phyloP scores from a whole-genome alignment of 78 protist species.

The Trichosphaerium sp. region DNA sequence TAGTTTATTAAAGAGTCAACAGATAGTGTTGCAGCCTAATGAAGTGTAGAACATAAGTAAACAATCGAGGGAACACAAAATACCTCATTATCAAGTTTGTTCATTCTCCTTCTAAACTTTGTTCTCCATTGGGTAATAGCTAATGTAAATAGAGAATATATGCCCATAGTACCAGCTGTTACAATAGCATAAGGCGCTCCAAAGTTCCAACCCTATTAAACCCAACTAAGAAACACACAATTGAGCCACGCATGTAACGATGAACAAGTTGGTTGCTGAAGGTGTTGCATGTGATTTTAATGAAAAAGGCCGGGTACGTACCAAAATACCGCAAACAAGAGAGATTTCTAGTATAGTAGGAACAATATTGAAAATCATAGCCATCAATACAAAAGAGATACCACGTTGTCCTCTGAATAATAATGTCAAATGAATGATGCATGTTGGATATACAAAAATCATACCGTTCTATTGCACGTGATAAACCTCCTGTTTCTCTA shows the following conservation, averaged over 20 bases:
- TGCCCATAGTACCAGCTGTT: slow-evolving; percentile 32
- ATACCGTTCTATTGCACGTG: slow-evolving; percentile 63
- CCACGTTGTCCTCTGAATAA: slow-evolving; percentile 17
- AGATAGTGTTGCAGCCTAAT: slow-evolving; percentile 1
- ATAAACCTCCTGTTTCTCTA: slow-evolving; percentile 75
- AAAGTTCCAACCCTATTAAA: background rate
- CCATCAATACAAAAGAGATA: slow-evolving; percentile 34
- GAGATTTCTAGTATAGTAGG: slow-evolving; percentile 80
- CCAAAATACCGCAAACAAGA: slow-evolving; percentile 64
- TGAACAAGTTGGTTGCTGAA: background rate
- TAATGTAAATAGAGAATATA: slow-evolving; percentile 72
- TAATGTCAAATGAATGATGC: background rate
- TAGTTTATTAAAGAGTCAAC: slow-evolving; percentile 65
- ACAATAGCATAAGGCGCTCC: background rate
- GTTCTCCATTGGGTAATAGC: slow-evolving; percentile 66
- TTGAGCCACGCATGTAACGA: background rate
- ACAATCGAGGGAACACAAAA: background rate
- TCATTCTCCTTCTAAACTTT: slow-evolving; percentile 38
- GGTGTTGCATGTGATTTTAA: slow-evolving; percentile 31
- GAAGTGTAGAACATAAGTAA: background rate
- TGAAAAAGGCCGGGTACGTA: slow-evolving; percentile 25
- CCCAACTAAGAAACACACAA: background rate
- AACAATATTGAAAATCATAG: slow-evolving; percentile 65
- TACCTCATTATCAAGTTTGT: slow-evolving; percentile 27
- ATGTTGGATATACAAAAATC: background rate